Conservation (phyloP, 768 basidiomycete species). For the Rhizopogon rudus region DNA sequence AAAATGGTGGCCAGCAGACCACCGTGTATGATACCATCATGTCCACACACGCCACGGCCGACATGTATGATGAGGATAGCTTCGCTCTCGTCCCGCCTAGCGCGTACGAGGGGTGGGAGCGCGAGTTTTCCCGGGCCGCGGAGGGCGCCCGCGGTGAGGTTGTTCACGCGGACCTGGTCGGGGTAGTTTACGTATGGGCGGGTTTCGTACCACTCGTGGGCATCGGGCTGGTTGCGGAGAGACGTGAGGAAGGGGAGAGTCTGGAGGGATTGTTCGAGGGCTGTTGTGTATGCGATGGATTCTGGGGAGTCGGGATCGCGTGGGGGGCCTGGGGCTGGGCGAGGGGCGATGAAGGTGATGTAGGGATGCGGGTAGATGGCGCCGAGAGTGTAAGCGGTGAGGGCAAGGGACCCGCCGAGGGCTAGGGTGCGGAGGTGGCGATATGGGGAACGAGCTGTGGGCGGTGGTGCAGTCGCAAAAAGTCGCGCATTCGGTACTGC, state of each 20-base stretch:
- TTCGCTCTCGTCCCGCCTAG: conserved; percentile 71
- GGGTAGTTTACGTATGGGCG: conserved; percentile 71
- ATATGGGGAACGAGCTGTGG: conserved; percentile 1
- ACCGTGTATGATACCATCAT: conserved; percentile 94
- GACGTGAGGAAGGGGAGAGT: conserved; percentile 52
- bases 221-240: conserved; percentile 44
- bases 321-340: conserved; percentile 69
- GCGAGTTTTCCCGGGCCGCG: conserved; percentile 85
- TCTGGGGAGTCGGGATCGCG: conserved; percentile 46
- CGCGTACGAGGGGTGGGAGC: conserved; percentile 70
- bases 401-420: conserved; percentile 16
- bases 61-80: conserved; percentile 71
- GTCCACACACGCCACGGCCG: conserved; percentile 83
- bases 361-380: conserved; percentile 67
- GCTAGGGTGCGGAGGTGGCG: conserved; percentile 10
- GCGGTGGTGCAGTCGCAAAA: conserved; percentile 11
- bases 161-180: conserved; percentile 73
- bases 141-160: conserved; percentile 80
- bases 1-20: conserved; percentile 86
- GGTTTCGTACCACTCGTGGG: conserved; percentile 67
- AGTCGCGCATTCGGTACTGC: conserved; percentile 4
- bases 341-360: conserved; percentile 67
- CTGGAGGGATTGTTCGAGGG: conserved; percentile 68
- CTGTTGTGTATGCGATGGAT: conserved; percentile 49
- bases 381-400: conserved; percentile 44